A percentile compares a stretch with the other conserved stretches of the same genome.
Evolutionary conservation across 1,139 yeast genomes (phyloP).

Genomic region (Geotrichum aggregatum): DNA sequence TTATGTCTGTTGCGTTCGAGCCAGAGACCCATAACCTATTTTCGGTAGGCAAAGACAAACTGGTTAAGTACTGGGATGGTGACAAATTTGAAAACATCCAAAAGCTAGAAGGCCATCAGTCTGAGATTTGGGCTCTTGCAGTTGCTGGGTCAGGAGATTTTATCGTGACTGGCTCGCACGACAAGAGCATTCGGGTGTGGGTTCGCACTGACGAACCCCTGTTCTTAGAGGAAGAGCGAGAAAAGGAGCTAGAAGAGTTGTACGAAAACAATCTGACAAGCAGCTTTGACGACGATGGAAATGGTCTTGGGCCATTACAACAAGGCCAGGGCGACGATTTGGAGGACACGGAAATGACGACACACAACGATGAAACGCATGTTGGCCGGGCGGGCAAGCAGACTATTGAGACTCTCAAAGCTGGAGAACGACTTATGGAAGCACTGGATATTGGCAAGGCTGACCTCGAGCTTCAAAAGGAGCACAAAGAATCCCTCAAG

Average conservation of each 20-base stretch:
- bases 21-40: slow-evolving; percentile 85
- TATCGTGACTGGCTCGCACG: slow-evolving; percentile 87
- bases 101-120: slow-evolving; percentile 76
- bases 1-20: slow-evolving; percentile 80
- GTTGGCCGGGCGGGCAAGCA: slow-evolving; percentile 71
- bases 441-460: slow-evolving; percentile 79
- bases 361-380: slow-evolving; percentile 49
- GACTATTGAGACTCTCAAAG: slow-evolving; percentile 85
- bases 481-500: slow-evolving; percentile 46
- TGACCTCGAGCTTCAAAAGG: slow-evolving; percentile 59
- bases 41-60: slow-evolving; percentile 84
- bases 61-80: slow-evolving; percentile 96
- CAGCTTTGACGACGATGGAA: slow-evolving; percentile 60
- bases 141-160: slow-evolving; percentile 68
- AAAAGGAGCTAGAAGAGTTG: slow-evolving; percentile 87
- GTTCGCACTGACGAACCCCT: slow-evolving; percentile 88
- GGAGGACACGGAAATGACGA: slow-evolving; percentile 36
- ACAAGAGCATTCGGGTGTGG: slow-evolving; percentile 89
- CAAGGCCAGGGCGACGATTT: slow-evolving; percentile 20
- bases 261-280: slow-evolving; percentile 74
- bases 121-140: slow-evolving; percentile 90
- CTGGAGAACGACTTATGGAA: slow-evolving; percentile 91
- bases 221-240: slow-evolving; percentile 92
- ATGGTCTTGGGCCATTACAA: slow-evolving; percentile 21
- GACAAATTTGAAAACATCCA: slow-evolving; percentile 93